A percentile compares a stretch with the other conserved stretches of the same genome.
phyloP scores from a whole-genome alignment of 176 grass and related monocot genomes.

The Saccharum officinarum region DNA sequence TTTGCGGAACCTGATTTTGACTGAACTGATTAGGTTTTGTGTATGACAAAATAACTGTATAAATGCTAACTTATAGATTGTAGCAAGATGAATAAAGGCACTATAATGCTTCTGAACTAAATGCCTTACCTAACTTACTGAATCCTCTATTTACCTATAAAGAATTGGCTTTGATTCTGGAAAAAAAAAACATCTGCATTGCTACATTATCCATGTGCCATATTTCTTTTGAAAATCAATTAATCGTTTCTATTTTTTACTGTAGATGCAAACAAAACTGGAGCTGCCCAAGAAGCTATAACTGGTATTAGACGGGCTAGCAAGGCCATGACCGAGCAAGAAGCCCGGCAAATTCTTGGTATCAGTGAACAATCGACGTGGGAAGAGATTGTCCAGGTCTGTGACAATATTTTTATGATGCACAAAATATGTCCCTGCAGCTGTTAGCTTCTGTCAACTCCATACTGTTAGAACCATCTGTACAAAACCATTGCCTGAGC shows the following conservation, averaged over 20 bases:
- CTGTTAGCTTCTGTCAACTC: neutral
- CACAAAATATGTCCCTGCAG: neutral
- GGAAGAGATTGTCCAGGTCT: constrained; percentile 75
- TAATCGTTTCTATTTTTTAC: neutral
- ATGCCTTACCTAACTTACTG: neutral
- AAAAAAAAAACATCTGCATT: neutral
- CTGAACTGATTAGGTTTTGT: neutral
- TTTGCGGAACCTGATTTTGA: neutral
- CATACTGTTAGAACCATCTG: neutral
- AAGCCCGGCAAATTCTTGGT: constrained; percentile 81
- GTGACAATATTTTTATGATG: constrained; percentile 7
- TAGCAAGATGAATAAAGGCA: neutral
- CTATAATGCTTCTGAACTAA: neutral
- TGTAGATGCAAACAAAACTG: constrained; percentile 85
- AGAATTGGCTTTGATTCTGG: neutral
- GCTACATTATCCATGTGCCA: neutral
- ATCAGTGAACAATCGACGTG: constrained; percentile 66
- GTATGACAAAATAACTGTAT: neutral
- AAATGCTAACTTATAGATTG: neutral
- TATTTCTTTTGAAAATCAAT: neutral
- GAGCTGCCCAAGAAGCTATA: constrained; percentile 81
- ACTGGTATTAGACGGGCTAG: constrained; percentile 67
- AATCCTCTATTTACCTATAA: neutral
- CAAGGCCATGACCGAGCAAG: constrained; percentile 83
- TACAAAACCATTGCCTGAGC: neutral